Evolutionary conservation across 148 eudicot genomes (phyloP).

Genomic region (Persicaria maculosa): DNA sequence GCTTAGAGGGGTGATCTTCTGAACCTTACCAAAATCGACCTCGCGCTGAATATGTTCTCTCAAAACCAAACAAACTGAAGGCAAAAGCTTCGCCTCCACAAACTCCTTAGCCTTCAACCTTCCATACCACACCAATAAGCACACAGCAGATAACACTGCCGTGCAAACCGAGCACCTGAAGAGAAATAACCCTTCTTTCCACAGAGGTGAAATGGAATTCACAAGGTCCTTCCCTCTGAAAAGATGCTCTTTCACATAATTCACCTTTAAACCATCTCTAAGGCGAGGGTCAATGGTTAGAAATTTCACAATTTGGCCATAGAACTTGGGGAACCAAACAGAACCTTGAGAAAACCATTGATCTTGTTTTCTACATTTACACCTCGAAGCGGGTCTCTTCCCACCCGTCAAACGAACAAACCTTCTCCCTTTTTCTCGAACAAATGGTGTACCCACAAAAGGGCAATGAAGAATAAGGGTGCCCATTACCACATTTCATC

Average conservation of each 20-base stretch:
- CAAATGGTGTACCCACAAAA: slow-evolving; percentile 53
- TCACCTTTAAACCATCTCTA: slow-evolving; percentile 53
- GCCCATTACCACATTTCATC: neutral
- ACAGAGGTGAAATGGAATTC: slow-evolving; percentile 50
- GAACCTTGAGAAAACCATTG: slow-evolving; percentile 55
- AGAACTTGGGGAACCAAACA: slow-evolving; percentile 60
- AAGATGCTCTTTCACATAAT: slow-evolving; percentile 58
- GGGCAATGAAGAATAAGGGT: slow-evolving; percentile 43
- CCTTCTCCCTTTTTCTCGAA: slow-evolving; percentile 28
- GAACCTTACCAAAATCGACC: slow-evolving; percentile 82
- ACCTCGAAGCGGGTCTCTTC: slow-evolving; percentile 20
- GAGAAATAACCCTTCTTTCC: slow-evolving; percentile 83
- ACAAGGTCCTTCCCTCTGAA: slow-evolving; percentile 44
- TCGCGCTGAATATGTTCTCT: slow-evolving; percentile 83
- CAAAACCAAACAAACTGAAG: slow-evolving; percentile 68
- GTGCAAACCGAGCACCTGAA: slow-evolving; percentile 75
- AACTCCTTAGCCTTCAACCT: slow-evolving; percentile 66
- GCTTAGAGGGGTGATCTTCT: slow-evolving; percentile 78
- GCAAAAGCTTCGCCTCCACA: slow-evolving; percentile 68
- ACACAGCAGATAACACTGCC: slow-evolving; percentile 81
- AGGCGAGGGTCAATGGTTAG: slow-evolving; percentile 44
- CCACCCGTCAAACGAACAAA: slow-evolving; percentile 24
- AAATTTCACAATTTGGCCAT: slow-evolving; percentile 62
- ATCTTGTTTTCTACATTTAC: slow-evolving; percentile 48
- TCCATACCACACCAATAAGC: slow-evolving; percentile 84